These are phyloP conservation scores for Cyberlindnera subsufficiens DNA, from an alignment of 805 yeast genomes.

Conservation along the genomic window DNA sequence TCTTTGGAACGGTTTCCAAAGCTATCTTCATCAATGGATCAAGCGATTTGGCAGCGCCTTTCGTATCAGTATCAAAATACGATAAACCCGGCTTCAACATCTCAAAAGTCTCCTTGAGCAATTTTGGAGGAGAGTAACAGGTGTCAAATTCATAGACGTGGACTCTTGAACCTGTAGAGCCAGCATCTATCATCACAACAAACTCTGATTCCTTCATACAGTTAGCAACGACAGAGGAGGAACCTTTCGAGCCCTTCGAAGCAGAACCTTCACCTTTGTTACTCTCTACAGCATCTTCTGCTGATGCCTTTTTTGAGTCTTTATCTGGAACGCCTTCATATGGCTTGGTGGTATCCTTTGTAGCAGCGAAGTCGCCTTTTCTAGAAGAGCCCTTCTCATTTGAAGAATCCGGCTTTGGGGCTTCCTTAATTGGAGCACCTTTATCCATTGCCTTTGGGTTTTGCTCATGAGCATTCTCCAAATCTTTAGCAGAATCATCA, in stretches of 20 bases:
- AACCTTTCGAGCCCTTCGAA: conserved; percentile 9
- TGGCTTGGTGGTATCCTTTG: conserved; percentile 22
- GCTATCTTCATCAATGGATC: conserved; percentile 80
- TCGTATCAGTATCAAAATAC: conserved; percentile 70
- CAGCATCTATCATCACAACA: conserved; percentile 96
- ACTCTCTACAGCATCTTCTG: conserved; percentile 6
- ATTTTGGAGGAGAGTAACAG: conserved; percentile 77
- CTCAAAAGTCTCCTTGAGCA: conserved; percentile 74
- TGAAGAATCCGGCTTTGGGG: conserved; percentile 22
- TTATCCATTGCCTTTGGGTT: conserved; percentile 22
- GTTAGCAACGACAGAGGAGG: conserved; percentile 1
- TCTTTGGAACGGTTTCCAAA: conserved; percentile 66
- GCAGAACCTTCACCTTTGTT: conserved; percentile 9
- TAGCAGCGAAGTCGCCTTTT: conserved; percentile 21
- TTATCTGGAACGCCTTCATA: conserved; percentile 26
- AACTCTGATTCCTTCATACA: conserved; percentile 50
- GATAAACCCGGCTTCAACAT: conserved; percentile 93
- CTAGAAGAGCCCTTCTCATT: not conserved
- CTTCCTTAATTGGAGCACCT: conserved; percentile 23
- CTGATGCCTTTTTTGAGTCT: conserved; percentile 7
- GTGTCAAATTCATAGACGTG: conserved; percentile 91
- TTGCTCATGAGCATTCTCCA: conserved; percentile 10
- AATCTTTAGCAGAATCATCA: conserved; percentile 13
- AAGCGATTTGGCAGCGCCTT: conserved; percentile 84
- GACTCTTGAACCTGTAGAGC: conserved; percentile 94